Conservation (phyloP, 768 basidiomycete genomes). For the Mycena vitilis region DNA sequence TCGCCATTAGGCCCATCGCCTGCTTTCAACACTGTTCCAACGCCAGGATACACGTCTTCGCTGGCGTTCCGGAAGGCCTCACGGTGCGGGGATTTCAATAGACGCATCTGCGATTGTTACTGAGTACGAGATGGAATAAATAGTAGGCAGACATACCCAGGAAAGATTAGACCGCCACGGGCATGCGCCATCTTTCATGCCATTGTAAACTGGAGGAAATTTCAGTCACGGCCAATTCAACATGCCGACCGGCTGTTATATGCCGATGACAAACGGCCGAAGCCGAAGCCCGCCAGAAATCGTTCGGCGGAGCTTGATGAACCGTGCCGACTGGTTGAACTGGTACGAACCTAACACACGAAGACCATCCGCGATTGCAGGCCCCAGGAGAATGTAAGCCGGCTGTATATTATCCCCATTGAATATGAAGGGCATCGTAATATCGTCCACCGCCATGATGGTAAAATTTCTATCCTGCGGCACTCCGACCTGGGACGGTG, state of each 20-base stretch:
- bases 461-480: slow-evolving; percentile 7
- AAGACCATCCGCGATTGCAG: slow-evolving; percentile 3
- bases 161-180: slow-evolving; percentile 13
- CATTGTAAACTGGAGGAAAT: background rate
- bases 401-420: slow-evolving; percentile 8
- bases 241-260: too few relatives aligned
- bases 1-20: slow-evolving; percentile 3
- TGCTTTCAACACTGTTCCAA: slow-evolving; percentile 1
- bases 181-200: slow-evolving; percentile 7
- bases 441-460: slow-evolving; percentile 5
- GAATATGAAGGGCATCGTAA: slow-evolving; percentile 2
- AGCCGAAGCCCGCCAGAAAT: too few relatives aligned
- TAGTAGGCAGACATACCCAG: background rate
- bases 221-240: background rate
- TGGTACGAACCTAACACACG: background rate
- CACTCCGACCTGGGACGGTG: slow-evolving; percentile 2
- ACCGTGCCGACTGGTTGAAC: too few relatives aligned
- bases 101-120: slow-evolving; percentile 3
- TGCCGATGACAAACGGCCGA: too few relatives aligned
- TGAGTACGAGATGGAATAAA: too few relatives aligned
- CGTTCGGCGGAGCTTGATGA: too few relatives aligned
- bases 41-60: slow-evolving; percentile 7
- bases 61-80: slow-evolving; percentile 4
- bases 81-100: slow-evolving; percentile 10
- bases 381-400: slow-evolving; percentile 5